These are phyloP conservation scores for Fusarium longipes DNA, from an alignment of 2,329 filamentous ascomycete genomes.

Conservation along the genomic window DNA sequence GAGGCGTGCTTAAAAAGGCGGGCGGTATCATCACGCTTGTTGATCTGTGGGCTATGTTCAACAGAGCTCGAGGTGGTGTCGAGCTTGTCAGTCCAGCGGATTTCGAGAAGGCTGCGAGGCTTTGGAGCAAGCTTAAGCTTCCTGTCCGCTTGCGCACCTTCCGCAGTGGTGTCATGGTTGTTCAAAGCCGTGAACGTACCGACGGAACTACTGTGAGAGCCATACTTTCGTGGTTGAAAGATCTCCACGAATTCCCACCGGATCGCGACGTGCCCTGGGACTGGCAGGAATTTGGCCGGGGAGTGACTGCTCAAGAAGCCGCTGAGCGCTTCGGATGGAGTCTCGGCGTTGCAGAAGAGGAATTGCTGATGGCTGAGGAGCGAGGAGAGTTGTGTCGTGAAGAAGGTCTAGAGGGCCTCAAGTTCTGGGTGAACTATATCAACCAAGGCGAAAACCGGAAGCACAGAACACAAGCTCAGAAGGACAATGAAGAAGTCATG, in stretches of 20 bases:
- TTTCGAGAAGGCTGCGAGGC: slow-evolving; percentile 86
- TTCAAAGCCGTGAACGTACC: slow-evolving; percentile 87
- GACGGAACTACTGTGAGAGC: slow-evolving; percentile 89
- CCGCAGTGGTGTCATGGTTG: slow-evolving; percentile 92
- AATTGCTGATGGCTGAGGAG: slow-evolving; percentile 97
- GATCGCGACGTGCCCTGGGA: slow-evolving; percentile 77
- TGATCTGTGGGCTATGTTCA: slow-evolving; percentile 95
- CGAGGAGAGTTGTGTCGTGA: slow-evolving; percentile 88
- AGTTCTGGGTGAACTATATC: slow-evolving; percentile 90
- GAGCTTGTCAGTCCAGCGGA: slow-evolving; percentile 93
- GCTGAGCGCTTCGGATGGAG: slow-evolving; percentile 97
- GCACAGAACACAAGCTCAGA: slow-evolving; percentile 44
- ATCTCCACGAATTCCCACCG: slow-evolving; percentile 74
- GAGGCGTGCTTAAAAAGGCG: slow-evolving; percentile 80
- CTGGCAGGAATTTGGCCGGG: slow-evolving; percentile 80
- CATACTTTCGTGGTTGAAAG: slow-evolving; percentile 80
- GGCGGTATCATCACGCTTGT: slow-evolving; percentile 91
- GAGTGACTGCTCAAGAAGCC: slow-evolving; percentile 88
- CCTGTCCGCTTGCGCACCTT: slow-evolving; percentile 90
- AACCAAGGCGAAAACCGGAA: slow-evolving; percentile 56
- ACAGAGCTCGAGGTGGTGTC: slow-evolving; percentile 90
- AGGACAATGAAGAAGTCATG: slow-evolving; percentile 56
- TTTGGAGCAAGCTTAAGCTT: slow-evolving; percentile 89
- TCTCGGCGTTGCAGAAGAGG: slow-evolving; percentile 92
- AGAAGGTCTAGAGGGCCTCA: slow-evolving; percentile 88